phyloP scores from a whole-genome alignment of 2,329 filamentous ascomycete genomes.

The Beauveria medogensis region DNA sequence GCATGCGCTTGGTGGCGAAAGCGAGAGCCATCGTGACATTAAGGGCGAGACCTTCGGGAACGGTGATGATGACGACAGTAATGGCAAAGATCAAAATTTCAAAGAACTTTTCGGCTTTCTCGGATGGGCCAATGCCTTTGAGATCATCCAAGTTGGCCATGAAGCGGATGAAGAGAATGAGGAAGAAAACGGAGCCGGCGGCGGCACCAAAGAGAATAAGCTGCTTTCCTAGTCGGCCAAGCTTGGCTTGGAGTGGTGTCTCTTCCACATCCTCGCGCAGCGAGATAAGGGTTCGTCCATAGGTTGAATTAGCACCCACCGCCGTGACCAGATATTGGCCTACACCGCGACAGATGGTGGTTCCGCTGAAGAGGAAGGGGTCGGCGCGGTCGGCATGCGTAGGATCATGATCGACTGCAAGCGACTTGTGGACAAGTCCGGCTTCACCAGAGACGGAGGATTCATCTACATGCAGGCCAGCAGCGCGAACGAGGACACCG shows the following conservation, averaged over 20 bases:
- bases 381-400: constrained; percentile 48
- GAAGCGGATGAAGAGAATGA: constrained; percentile 33
- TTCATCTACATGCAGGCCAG: constrained; percentile 55
- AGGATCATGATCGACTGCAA: constrained; percentile 49
- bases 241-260: constrained; percentile 68
- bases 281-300: constrained; percentile 73
- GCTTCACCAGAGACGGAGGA: constrained; percentile 58
- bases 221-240: constrained; percentile 70
- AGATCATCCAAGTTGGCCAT: constrained; percentile 24
- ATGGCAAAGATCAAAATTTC: constrained; percentile 51
- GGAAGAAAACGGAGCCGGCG: constrained; percentile 34
- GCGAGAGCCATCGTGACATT: constrained; percentile 54
- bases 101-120: constrained; percentile 49
- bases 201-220: constrained; percentile 42
- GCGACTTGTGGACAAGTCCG: constrained; percentile 59
- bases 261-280: constrained; percentile 68
- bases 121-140: constrained; percentile 32
- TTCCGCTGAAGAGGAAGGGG: constrained; percentile 74
- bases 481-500: constrained; percentile 60
- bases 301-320: constrained; percentile 64
- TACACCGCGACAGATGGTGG: constrained; percentile 67
- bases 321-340: constrained; percentile 70
- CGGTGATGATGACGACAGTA: constrained; percentile 51
- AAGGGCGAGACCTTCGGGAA: constrained; percentile 52
- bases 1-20: constrained; percentile 55